phyloP scores from a whole-genome alignment of 495 filamentous ascomycete genomes.

The Xylaria grammica region DNA sequence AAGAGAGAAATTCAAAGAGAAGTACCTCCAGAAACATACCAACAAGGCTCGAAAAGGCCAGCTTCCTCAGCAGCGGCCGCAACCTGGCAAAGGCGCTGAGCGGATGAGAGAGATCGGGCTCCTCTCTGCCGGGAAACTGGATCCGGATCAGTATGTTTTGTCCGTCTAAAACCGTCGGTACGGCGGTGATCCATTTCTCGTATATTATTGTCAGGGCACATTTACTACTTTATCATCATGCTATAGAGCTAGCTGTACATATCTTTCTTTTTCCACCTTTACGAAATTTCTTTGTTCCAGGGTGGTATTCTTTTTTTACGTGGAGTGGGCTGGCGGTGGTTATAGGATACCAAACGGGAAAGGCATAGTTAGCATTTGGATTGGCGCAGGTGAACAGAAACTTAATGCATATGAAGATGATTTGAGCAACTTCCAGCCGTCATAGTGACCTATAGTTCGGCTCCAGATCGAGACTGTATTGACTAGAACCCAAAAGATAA shows the following conservation, averaged over 20 bases:
- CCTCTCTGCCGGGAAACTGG: conserved; percentile 79
- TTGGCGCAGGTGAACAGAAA: conserved; percentile 23
- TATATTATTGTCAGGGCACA: conserved; percentile 24
- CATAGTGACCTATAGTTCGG: neutral
- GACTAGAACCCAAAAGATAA: too few relatives aligned
- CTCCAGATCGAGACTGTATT: too few relatives aligned
- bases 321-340: conserved; percentile 32
- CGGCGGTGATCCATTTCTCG: conserved; percentile 29
- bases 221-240: neutral
- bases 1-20: conserved; percentile 76
- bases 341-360: conserved; percentile 40
- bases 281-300: conserved; percentile 24
- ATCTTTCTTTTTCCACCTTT: conserved; percentile 34
- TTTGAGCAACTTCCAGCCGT: neutral
- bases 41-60: conserved; percentile 57
- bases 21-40: conserved; percentile 73
- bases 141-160: conserved; percentile 78
- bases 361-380: conserved; percentile 28
- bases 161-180: conserved; percentile 61
- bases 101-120: conserved; percentile 93
- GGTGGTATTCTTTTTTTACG: conserved; percentile 21
- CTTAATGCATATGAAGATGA: conserved; percentile 4
- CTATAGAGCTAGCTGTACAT: conserved; percentile 41
- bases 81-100: conserved; percentile 87
- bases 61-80: conserved; percentile 51